A percentile compares a stretch with the other conserved stretches of the same genome.
phyloP scores from a whole-genome alignment of 139 green algal genomes.

The Tetradesmus obliquus region DNA sequence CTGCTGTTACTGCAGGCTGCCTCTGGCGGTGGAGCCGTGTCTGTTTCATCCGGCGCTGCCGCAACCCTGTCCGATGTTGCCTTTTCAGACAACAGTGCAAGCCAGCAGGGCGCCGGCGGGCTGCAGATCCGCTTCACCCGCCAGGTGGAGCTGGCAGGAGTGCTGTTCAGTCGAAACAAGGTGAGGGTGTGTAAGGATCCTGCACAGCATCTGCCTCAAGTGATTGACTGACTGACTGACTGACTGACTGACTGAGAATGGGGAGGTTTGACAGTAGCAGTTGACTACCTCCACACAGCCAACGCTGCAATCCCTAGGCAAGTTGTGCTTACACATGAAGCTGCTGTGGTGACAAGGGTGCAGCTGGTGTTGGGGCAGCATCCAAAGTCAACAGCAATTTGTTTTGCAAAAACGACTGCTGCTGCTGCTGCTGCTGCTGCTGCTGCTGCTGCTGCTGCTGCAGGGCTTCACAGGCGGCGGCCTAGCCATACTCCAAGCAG shows the following conservation, averaged over 20 bases:
- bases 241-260: no score
- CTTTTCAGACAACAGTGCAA: background rate
- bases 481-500: background rate
- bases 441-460: slow-evolving; percentile 4
- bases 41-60: background rate
- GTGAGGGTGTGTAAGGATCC: background rate
- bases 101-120: background rate
- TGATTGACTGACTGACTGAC: no score
- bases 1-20: background rate
- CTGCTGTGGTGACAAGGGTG: background rate
- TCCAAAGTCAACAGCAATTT: background rate
- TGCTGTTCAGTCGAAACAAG: background rate
- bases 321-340: background rate
- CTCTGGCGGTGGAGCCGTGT: background rate
- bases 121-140: background rate
- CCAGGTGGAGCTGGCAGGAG: background rate
- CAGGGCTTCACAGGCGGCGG: slow-evolving; percentile 12
- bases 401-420: background rate
- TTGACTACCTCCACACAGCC: background rate
- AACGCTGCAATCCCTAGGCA: background rate
- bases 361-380: background rate
- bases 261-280: no score
- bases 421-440: background rate
- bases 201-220: no score
- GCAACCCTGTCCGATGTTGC: background rate